phyloP scores from a whole-genome alignment of 1,139 yeast genomes.

The Yamadazyma triangularis region DNA sequence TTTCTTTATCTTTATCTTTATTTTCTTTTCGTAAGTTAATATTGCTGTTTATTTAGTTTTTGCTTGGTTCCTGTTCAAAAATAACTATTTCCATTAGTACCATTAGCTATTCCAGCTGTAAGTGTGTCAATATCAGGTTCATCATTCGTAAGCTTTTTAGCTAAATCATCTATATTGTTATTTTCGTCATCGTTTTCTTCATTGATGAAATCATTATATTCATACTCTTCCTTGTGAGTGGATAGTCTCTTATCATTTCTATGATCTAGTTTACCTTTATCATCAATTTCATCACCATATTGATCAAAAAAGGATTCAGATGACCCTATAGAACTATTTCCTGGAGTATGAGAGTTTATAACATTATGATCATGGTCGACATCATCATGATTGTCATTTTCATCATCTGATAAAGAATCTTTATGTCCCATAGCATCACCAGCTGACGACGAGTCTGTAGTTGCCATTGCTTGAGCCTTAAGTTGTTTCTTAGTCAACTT shows the following conservation, averaged over 20 bases:
- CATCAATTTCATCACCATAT: conserved; percentile 5
- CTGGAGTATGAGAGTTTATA: conserved; percentile 3
- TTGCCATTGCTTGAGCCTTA: conserved; percentile 20
- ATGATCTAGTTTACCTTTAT: conserved; percentile 1
- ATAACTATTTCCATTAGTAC: conserved; percentile 10
- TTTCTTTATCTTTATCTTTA: too few relatives aligned
- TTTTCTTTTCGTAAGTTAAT: too few relatives aligned
- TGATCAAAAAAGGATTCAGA: conserved; percentile 13
- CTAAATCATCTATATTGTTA: conserved; percentile 21
- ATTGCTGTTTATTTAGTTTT: too few relatives aligned
- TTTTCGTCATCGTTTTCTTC: conserved; percentile 11
- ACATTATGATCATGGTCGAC: conserved; percentile 2
- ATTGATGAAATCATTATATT: conserved; percentile 28
- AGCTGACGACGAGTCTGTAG: conserved; percentile 8
- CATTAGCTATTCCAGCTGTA: conserved; percentile 27
- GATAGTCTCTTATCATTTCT: conserved; percentile 4
- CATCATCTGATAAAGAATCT: conserved; percentile 5
- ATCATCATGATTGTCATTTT: conserved; percentile 5
- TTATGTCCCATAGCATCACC: conserved; percentile 1
- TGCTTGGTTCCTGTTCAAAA: conserved; percentile 5
- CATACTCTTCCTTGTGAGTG: conserved; percentile 18
- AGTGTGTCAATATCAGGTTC: conserved; percentile 30
- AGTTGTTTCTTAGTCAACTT: conserved; percentile 37
- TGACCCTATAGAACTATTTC: conserved; percentile 2
- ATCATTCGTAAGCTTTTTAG: conserved; percentile 25